These are phyloP conservation scores for Xylaria multiplex DNA, from an alignment of 2,329 filamentous ascomycete genomes.

Conservation along the genomic window DNA sequence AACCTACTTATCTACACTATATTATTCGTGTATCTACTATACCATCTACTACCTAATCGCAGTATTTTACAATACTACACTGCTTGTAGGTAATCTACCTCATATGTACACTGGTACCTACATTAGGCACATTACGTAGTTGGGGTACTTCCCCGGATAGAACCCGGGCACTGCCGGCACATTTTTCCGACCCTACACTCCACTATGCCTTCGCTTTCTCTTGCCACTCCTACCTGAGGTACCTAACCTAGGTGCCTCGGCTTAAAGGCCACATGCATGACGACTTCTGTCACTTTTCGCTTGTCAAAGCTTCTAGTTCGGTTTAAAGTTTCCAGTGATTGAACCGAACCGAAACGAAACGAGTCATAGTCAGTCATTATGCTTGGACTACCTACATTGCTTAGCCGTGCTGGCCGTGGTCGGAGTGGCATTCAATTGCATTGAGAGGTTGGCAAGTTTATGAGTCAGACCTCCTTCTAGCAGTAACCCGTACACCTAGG, in stretches of 20 bases:
- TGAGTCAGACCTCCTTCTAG: slow-evolving; percentile 13
- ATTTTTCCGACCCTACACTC: slow-evolving; percentile 10
- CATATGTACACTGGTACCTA: too few species aligned
- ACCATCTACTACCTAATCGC: too few species aligned
- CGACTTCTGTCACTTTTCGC: slow-evolving; percentile 2
- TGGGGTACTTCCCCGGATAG: neutral
- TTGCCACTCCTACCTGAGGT: neutral
- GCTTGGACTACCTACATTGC: neutral
- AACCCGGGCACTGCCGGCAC: slow-evolving; percentile 4
- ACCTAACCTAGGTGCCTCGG: slow-evolving; percentile 24
- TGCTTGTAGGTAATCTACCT: too few species aligned
- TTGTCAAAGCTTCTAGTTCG: slow-evolving; percentile 7
- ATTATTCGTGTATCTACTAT: too few species aligned
- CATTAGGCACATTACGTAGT: too few species aligned
- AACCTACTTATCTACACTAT: too few species aligned
- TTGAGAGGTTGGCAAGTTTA: neutral
- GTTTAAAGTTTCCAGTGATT: slow-evolving; percentile 14
- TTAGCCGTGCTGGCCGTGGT: slow-evolving; percentile 18
- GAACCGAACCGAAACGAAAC: slow-evolving; percentile 10
- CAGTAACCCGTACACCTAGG: too few species aligned
- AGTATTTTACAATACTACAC: too few species aligned
- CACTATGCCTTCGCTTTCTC: too few species aligned
- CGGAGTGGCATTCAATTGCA: slow-evolving; percentile 10
- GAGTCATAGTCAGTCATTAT: slow-evolving; percentile 18
- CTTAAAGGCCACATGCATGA: slow-evolving; percentile 18